Conservation (phyloP, 257 asterid species). For the Cynanchum wilfordii region DNA sequence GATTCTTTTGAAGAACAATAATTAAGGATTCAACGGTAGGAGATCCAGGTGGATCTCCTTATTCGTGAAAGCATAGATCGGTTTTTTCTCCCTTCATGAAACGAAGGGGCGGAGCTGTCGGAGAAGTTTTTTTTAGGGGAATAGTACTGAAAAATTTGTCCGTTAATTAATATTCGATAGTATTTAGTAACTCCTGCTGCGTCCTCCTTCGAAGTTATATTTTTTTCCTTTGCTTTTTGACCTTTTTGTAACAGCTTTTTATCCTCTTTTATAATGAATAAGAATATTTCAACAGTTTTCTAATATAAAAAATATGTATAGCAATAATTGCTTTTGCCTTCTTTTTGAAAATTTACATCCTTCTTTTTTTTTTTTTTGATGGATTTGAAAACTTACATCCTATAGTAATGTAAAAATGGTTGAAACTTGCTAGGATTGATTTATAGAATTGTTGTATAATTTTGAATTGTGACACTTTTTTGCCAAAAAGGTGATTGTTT, state of each 20-base stretch:
- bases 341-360: too few species aligned
- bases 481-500: not conserved
- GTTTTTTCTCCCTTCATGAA: not conserved
- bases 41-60: not conserved
- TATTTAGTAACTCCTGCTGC: not conserved
- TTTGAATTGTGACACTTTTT: not conserved
- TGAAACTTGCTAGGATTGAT: too few species aligned
- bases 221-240: not conserved
- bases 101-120: slow-evolving; percentile 15
- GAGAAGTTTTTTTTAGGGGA: not conserved
- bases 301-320: too few species aligned
- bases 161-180: not conserved
- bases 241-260: not conserved
- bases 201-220: not conserved
- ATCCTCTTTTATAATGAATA: too few species aligned
- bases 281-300: not conserved
- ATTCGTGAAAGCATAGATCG: not conserved
- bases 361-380: too few species aligned
- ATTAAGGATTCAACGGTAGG: not conserved
- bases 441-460: too few species aligned
- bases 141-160: not conserved
- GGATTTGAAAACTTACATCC: too few species aligned
- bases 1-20: slow-evolving; percentile 39
- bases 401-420: too few species aligned
- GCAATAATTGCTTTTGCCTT: too few species aligned